phyloP scores from a whole-genome alignment of 108 stramenopile genomes.

The Skeletonema potamos region DNA sequence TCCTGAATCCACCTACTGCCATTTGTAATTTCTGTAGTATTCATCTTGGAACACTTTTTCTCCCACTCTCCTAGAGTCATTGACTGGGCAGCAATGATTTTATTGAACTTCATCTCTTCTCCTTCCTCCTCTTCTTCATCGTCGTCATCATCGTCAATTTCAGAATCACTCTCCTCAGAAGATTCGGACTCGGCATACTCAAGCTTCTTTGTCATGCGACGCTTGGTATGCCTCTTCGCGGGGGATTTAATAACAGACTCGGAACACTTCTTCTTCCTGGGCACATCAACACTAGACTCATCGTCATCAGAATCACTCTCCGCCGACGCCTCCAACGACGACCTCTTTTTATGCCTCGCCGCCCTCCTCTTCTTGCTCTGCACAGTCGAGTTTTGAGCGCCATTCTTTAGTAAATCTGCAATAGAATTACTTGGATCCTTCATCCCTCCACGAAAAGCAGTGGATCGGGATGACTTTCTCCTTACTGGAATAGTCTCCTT shows the following conservation, averaged over 20 bases:
- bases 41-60: slow-evolving; percentile 58
- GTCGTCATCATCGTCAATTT: slow-evolving; percentile 15
- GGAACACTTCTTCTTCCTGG: slow-evolving; percentile 3
- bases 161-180: slow-evolving; percentile 28
- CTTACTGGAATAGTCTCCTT: slow-evolving; percentile 7
- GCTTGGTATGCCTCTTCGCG: slow-evolving; percentile 45
- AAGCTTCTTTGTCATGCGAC: slow-evolving; percentile 32
- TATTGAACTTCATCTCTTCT: slow-evolving; percentile 66
- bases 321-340: slow-evolving; percentile 16
- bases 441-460: slow-evolving; percentile 46
- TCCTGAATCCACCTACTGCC: slow-evolving; percentile 80
- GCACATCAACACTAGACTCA: not conserved
- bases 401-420: slow-evolving; percentile 40
- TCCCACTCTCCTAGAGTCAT: slow-evolving; percentile 64
- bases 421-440: slow-evolving; percentile 46
- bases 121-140: slow-evolving; percentile 58
- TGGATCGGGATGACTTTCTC: slow-evolving; percentile 38
- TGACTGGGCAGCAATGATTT: slow-evolving; percentile 66
- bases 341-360: slow-evolving; percentile 10
- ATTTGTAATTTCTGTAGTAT: slow-evolving; percentile 80
- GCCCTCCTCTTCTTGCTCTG: slow-evolving; percentile 9
- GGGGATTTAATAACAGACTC: slow-evolving; percentile 34
- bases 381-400: not conserved
- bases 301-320: slow-evolving; percentile 9
- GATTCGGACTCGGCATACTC: slow-evolving; percentile 28